These are phyloP conservation scores for Podaxis mareebaensis DNA, from an alignment of 768 basidiomycete species.

Conservation along the genomic window DNA sequence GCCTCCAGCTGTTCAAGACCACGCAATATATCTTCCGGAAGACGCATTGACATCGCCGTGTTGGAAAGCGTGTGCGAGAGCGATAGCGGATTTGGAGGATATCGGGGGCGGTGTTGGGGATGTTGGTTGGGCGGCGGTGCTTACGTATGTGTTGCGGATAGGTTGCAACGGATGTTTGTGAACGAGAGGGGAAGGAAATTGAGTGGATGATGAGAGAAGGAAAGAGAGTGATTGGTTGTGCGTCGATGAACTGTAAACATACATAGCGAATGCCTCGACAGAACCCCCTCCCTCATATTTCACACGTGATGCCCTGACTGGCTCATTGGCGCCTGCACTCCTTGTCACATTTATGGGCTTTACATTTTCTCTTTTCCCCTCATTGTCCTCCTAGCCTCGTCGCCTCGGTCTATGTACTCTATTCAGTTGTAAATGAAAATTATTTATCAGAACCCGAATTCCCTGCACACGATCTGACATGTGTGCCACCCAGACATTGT, in stretches of 20 bases:
- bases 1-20: conserved; percentile 14
- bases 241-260: conserved; percentile 11
- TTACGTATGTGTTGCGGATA: neutral
- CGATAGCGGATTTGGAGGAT: neutral
- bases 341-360: neutral
- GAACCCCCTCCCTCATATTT: conserved; percentile 1
- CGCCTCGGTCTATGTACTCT: neutral
- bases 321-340: neutral
- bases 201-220: conserved; percentile 8
- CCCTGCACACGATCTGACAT: neutral
- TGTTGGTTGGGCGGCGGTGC: neutral
- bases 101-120: neutral
- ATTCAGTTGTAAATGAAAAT: neutral
- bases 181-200: neutral
- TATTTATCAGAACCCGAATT: neutral
- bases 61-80: neutral
- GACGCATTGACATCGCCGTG: conserved; percentile 6
- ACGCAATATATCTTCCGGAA: conserved; percentile 12
- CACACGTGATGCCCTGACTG: conserved; percentile 13
- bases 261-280: conserved; percentile 4
- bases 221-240: conserved; percentile 8
- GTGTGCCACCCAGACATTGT: neutral
- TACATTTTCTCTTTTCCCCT: neutral
- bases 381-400: too few species aligned
- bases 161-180: neutral